These are phyloP conservation scores for Parachlorella kessleri DNA, from an alignment of 139 green algal species.

Conservation along the genomic window DNA sequence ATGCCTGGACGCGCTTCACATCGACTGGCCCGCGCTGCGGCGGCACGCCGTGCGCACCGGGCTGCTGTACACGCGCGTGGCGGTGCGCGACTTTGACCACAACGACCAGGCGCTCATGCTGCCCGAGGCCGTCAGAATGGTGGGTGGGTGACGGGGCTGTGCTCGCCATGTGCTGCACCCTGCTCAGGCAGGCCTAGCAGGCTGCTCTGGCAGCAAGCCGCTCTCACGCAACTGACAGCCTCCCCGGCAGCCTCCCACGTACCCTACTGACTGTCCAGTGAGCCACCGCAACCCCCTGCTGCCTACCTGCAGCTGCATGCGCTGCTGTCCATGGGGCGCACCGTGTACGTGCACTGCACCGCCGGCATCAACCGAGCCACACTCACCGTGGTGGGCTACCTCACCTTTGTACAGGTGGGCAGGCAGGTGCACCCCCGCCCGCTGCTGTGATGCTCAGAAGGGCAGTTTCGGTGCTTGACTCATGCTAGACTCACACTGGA, in stretches of 20 bases:
- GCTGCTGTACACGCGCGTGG: slow-evolving; percentile 56
- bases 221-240: too few relatives aligned
- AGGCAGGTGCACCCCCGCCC: too few relatives aligned
- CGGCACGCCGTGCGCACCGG: slow-evolving; percentile 35
- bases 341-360: slow-evolving; percentile 83
- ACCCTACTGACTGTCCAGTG: too few relatives aligned
- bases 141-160: not conserved
- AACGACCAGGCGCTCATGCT: slow-evolving; percentile 75
- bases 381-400: slow-evolving; percentile 71
- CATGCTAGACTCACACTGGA: too few relatives aligned
- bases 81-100: slow-evolving; percentile 77
- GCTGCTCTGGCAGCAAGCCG: too few relatives aligned
- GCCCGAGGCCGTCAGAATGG: slow-evolving; percentile 63
- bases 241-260: too few relatives aligned
- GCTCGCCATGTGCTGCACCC: not conserved
- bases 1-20: slow-evolving; percentile 71
- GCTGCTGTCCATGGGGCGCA: slow-evolving; percentile 46
- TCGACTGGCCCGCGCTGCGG: slow-evolving; percentile 51
- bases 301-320: slow-evolving; percentile 49
- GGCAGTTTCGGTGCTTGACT: too few relatives aligned
- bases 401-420: slow-evolving; percentile 59
- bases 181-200: too few relatives aligned
- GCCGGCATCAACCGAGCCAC: slow-evolving; percentile 82
- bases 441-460: too few relatives aligned
- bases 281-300: too few relatives aligned